Conservation (phyloP, 179 eudicot species). For the Sideroxylon spinosum region DNA sequence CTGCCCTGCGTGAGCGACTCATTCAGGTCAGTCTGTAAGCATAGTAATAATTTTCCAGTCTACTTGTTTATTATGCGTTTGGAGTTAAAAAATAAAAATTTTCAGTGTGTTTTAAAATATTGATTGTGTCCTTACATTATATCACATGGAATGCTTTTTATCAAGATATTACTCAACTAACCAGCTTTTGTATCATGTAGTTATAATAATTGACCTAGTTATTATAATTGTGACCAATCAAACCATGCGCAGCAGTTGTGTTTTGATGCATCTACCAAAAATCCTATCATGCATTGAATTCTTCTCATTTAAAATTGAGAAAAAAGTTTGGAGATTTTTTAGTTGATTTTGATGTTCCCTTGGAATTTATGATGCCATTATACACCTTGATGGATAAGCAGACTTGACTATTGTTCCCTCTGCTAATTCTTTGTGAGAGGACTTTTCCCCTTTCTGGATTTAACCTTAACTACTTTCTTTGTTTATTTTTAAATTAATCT, state of each 20-base stretch:
- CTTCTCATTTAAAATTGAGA: neutral
- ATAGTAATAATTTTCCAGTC: neutral
- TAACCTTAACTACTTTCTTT: no score
- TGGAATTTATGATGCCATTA: neutral
- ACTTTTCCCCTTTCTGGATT: no score
- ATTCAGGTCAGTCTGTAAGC: constrained; percentile 57
- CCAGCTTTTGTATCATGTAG: neutral
- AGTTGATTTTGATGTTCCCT: neutral
- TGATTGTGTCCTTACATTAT: neutral
- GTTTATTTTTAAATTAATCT: no score
- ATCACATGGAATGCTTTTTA: neutral
- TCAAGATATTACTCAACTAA: neutral
- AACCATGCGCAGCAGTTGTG: neutral
- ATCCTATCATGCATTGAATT: neutral
- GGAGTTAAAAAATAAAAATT: neutral
- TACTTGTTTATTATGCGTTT: neutral
- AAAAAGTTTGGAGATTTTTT: neutral
- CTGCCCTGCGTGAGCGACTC: constrained; percentile 92
- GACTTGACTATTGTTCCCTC: no score
- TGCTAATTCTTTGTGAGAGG: no score
- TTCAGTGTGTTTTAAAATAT: neutral
- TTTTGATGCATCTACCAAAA: neutral
- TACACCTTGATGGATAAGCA: no score
- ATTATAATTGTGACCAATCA: no score
- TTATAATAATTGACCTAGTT: neutral